Base-by-base conservation (phyloP, 78 protist species). In the Mastigamoeba balamuthi region DNA sequence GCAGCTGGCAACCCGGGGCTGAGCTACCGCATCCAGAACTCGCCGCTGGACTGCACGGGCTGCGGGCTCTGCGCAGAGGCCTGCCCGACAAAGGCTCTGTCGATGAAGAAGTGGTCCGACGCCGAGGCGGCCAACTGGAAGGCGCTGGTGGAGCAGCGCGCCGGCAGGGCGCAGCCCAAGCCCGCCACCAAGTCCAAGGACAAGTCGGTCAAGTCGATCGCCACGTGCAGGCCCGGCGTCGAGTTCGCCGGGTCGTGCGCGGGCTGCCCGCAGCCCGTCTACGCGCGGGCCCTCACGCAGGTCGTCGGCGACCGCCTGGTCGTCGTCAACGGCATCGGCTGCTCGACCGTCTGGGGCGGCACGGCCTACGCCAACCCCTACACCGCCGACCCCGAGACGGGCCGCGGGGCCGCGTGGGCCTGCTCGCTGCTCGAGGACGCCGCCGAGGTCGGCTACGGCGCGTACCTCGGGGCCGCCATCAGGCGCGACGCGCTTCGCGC, bases 331-430 rank as follows among this genome's bases (percentile, higher is more conserved):
- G 88, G 88, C 40, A 83, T 48, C 42, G 93, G 93, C 23, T 89
- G 93, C 87, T 69, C 86, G 5, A 72, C 90, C 30, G 82, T 89
- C 52, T 86, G 89, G 88, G 86, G 83, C 23, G 80, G 75, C 38
- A 66, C 88, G 10, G 68, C 66, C 41, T 81, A 76, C 30, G 6
- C 38, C n/a, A 48, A 58, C 65, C 88, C 91, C 6, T 86, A 86
- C 79, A 67, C 86, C 27, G 42, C n/a, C 39, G 81, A 83, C 58
- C n/a, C n/a, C n/a, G 64, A 80, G 42, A n/a, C 77, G 58, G 93
- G 93, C 28, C 77, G 76, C 8, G 93, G 93, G 27, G 90, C 93
- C 35, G 89, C 93, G 7, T 89, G 93, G 93, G 93, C 69, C 33
- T 79, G 82, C 58, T 82, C 89, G 27, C 65, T 89, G n/a, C 84